Evolutionary conservation across 2,329 filamentous ascomycete genomes (phyloP).

Genomic region (Sclerotinia glacialis): DNA sequence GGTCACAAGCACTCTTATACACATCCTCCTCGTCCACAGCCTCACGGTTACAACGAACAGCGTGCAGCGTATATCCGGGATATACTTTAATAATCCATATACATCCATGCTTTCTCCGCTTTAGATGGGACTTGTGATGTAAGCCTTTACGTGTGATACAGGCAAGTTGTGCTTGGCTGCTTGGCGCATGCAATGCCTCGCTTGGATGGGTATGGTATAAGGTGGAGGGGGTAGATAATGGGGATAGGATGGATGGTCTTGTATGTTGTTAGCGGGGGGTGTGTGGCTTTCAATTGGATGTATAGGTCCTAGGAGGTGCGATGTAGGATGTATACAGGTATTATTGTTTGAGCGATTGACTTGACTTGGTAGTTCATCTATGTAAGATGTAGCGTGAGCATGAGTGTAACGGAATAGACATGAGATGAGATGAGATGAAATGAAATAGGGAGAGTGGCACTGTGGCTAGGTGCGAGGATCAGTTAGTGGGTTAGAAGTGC

Average conservation of each 20-base stretch:
- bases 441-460: no score
- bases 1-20: neutral
- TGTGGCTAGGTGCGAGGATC: no score
- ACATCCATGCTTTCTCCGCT: no score
- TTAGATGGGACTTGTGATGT: neutral
- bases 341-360: neutral
- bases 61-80: neutral
- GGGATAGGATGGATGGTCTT: no score
- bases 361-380: neutral
- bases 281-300: neutral
- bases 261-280: neutral
- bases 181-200: neutral
- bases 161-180: neutral
- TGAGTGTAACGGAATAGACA: no score
- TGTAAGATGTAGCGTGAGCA: no score
- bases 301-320: neutral
- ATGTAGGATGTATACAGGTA: neutral
- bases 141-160: constrained; percentile 5
- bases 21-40: neutral
- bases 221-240: no score
- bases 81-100: no score
- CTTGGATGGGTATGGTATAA: neutral
- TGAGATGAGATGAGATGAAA: no score
- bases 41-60: neutral
- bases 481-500: neutral